phyloP scores from a whole-genome alignment of 192 early-diverging fungal species.

The Backusella australiensis region DNA sequence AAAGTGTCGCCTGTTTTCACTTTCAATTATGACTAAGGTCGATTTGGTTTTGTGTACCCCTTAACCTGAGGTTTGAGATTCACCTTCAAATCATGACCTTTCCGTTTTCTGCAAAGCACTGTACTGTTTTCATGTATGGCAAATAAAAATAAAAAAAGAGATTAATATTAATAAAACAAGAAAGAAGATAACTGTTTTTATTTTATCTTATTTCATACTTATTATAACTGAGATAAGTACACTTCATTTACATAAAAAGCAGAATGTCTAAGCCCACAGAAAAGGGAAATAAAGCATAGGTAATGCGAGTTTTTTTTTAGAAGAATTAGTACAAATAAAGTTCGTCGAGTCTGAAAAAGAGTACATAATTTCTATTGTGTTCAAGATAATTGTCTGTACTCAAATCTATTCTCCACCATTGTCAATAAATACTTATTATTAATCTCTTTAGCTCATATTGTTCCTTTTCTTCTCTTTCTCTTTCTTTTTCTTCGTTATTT shows the following conservation, averaged over 20 bases:
- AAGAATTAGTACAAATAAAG: not conserved
- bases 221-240: not conserved
- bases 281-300: not conserved
- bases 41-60: not conserved
- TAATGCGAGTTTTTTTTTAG: too few species aligned
- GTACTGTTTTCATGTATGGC: not conserved
- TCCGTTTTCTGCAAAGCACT: not conserved
- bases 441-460: not conserved
- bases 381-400: not conserved
- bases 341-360: not conserved
- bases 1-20: not conserved
- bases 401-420: not conserved
- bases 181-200: not conserved
- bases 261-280: not conserved
- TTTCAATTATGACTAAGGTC: not conserved
- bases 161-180: not conserved
- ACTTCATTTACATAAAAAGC: not conserved
- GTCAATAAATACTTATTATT: not conserved
- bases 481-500: not conserved
- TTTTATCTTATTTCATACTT: too few species aligned
- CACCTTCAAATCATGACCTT: not conserved
- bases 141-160: not conserved
- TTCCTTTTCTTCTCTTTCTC: not conserved
- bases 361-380: not conserved
- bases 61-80: not conserved